Conservation (phyloP, 176 grass and related monocot species). For the Eleusine coracana region DNA sequence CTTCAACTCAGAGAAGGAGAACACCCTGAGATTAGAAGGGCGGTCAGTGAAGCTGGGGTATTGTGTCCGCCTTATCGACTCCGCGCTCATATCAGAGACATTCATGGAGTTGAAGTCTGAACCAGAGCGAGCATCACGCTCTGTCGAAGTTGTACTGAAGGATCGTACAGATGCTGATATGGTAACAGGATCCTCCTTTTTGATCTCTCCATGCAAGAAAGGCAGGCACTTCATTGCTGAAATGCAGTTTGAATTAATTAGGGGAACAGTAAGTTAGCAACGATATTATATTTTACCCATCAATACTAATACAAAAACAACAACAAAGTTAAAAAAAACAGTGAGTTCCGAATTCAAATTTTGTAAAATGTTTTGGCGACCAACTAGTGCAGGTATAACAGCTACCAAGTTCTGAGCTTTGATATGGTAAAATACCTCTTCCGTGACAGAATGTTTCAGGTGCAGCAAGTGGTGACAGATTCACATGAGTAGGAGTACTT, state of each 20-base stretch:
- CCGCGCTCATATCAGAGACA: constrained; percentile 54
- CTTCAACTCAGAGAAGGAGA: constrained; percentile 84
- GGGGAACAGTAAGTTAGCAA: neutral
- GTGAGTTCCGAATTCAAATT: neutral
- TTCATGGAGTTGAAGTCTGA: constrained; percentile 72
- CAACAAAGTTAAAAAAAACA: neutral
- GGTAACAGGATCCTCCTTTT: constrained; percentile 21
- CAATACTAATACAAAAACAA: constrained; percentile 15
- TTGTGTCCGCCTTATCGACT: constrained; percentile 65
- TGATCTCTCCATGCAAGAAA: constrained; percentile 56
- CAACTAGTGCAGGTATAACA: neutral
- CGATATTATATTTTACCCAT: neutral
- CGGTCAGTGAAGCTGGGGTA: constrained; percentile 88
- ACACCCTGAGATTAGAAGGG: constrained; percentile 77
- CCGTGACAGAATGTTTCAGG: neutral
- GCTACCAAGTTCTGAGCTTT: neutral
- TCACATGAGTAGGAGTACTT: neutral
- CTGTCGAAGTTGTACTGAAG: constrained; percentile 74
- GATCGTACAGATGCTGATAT: constrained; percentile 66
- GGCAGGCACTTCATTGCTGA: constrained; percentile 73
- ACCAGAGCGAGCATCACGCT: constrained; percentile 66
- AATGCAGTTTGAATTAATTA: constrained; percentile 27
- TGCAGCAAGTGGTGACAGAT: neutral
- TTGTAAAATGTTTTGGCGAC: neutral
- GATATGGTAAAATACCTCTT: neutral